Base-by-base conservation (phyloP, 2,329 filamentous ascomycete genomes). In the Trichoderma pleuroti region DNA sequence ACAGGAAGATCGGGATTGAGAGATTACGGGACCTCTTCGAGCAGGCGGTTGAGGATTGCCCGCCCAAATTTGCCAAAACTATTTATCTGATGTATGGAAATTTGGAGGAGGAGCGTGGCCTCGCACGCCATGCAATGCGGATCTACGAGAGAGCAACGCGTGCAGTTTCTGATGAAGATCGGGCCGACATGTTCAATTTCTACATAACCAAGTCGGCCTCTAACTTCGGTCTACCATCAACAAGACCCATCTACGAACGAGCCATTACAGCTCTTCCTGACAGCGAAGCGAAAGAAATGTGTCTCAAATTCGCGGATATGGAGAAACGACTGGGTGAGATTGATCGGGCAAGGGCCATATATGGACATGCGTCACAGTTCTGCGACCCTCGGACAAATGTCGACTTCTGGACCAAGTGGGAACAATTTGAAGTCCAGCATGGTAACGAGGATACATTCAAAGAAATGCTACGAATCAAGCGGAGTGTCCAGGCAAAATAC, bases 361-460 rank as follows among this genome's bases (percentile, higher is more conserved):
- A 97, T 78, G 95, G 94, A 1, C 96, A 99, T 78, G 96, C 93
- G 14, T 97, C 93, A 56, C 96, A 99, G 80, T 99, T 98, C 82
- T 97, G 94, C 82, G 97, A 99, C 80, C 96, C 96, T 10, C 87
- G 97, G 68, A 97, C 93, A 16, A 94, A 93, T 75, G 91, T 92
- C 9, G 90, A 88, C 18, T 99, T 98, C 83, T 99, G 97, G 97
- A 87, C 90, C 76, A 97, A 95, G 80, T 99, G 96, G 96, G 96
- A 99, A 81, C 87, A 90, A 68, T 99, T 99, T 81, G 97, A 99
- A 82, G 94, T 98, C 26, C 92, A 97, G 80, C 96, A 99, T 78
- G 96, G 96, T 74, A 99, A 99, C 82, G 97, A 99, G 80, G 96
- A 99, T 80, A 99, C 97, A 0, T 99, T 97, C 86, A 98, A 97